Base-by-base conservation (phyloP, 139 green algal species). In the Coccomyxa sp. region DNA sequence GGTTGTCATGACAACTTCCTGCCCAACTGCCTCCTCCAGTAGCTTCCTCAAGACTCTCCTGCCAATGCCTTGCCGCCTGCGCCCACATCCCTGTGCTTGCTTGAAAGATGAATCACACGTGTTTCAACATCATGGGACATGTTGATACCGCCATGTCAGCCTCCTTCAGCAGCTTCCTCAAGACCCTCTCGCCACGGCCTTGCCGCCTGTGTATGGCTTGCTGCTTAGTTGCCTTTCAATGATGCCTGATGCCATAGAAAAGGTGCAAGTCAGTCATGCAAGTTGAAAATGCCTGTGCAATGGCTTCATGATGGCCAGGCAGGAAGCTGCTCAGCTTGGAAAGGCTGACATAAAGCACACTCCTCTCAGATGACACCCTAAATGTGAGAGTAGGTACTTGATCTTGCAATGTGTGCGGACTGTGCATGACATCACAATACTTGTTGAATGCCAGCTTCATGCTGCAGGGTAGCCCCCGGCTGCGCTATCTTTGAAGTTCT, bases 41-140 rank as follows among this genome's bases (percentile, higher is more conserved):
- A 79, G 74, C 8, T 79, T 40, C 44, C 37, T 29, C 54, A 86
- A 38, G 7, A 86, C 41, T 31, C 16, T 1, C 22, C 58, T 71
- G 27, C 82, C 82, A 29, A 82, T 70, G 35, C 77, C 82, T 12
- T 68, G 22, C 31, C 77, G 73, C 71, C 81, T 82, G 54, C 69
- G 24, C 37, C 18, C 50, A 18, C 50, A 64, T 64, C 4, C n/a
- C n/a, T n/a, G 27, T 64, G 3, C 5, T 18, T 22, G 50, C 50
- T 18, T 64, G 18, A 6, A 64, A 22, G 50, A 6, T 22, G 22
- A 1, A 64, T 64, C 50, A 7, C 22, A 31, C 18, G 27, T 31
- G 5, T 22, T 6, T 64, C 50, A 64, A 31, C 50, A 64, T 6
- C 50, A 64, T 64, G 22, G 2, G 27, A 31, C 50, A 4, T 2